phyloP scores from a whole-genome alignment of 306 rosid genomes.

The Amphicarpaea edgeworthii region DNA sequence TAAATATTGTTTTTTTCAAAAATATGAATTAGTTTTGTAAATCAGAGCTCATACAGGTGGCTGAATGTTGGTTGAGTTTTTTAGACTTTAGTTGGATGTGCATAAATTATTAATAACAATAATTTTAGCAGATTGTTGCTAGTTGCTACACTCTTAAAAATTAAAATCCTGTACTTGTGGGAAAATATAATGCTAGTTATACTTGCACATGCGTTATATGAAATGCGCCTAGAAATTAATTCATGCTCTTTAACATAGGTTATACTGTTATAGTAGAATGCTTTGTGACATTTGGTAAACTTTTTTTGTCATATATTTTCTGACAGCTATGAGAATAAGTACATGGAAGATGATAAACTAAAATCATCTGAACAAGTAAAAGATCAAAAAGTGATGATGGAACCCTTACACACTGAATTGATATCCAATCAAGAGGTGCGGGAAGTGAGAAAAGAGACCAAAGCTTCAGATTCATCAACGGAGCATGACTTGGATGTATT shows the following conservation, averaged over 20 bases:
- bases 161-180: neutral
- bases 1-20: constrained; percentile 18
- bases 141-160: neutral
- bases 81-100: constrained; percentile 9
- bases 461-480: constrained; percentile 50
- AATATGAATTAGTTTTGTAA: constrained; percentile 1
- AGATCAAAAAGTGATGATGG: constrained; percentile 44
- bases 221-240: constrained; percentile 23
- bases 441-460: constrained; percentile 50
- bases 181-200: neutral
- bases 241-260: constrained; percentile 6
- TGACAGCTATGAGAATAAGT: constrained; percentile 67
- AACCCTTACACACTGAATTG: neutral
- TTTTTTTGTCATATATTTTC: constrained; percentile 39
- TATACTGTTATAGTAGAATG: constrained; percentile 24
- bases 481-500: constrained; percentile 74
- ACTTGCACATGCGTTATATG: constrained; percentile 19
- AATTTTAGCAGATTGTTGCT: neutral
- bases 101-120: constrained; percentile 12
- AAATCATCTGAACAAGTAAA: constrained; percentile 52
- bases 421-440: constrained; percentile 51
- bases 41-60: constrained; percentile 12
- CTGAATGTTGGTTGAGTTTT: constrained; percentile 34
- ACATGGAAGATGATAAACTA: constrained; percentile 54
- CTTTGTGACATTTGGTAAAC: constrained; percentile 21